Evolutionary conservation across 352 stramenopile genomes (phyloP).

Genomic region (Hyaloperonospora brassicae): DNA sequence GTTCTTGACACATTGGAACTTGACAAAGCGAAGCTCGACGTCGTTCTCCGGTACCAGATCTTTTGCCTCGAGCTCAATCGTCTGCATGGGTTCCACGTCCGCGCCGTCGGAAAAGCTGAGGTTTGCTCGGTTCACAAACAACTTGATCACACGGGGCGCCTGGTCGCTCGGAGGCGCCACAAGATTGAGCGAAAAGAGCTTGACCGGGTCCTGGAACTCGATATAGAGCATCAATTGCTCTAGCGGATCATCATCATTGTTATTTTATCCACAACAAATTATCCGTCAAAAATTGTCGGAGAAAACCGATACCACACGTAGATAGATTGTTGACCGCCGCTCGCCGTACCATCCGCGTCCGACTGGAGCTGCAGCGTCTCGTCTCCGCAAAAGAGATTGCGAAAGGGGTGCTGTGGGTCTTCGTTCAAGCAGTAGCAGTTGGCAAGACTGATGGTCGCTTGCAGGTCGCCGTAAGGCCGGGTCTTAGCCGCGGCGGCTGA

Average conservation of each 20-base stretch:
- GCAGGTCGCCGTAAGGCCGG: conserved; percentile 49
- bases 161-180: conserved; percentile 44
- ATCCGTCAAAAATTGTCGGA: conserved; percentile 3
- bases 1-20: conserved; percentile 72
- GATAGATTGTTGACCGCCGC: not conserved
- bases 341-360: conserved; percentile 49
- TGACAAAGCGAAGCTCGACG: conserved; percentile 72
- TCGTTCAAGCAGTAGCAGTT: conserved; percentile 80
- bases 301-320: not conserved
- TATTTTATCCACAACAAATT: conserved; percentile 2
- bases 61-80: conserved; percentile 48
- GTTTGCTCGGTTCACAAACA: conserved; percentile 68
- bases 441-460: conserved; percentile 44
- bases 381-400: conserved; percentile 75
- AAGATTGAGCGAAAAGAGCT: conserved; percentile 67
- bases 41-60: conserved; percentile 46
- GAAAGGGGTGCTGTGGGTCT: conserved; percentile 56
- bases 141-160: conserved; percentile 52
- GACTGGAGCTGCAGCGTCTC: conserved; percentile 69
- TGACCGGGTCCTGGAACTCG: conserved; percentile 74
- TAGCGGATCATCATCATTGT: conserved; percentile 9
- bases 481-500: conserved; percentile 32
- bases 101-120: conserved; percentile 63
- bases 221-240: conserved; percentile 79
- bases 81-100: conserved; percentile 68